Evolutionary conservation across 2,329 filamentous ascomycete genomes (phyloP), one percentile per base, ranked within the genome.

Genomic region (Lecanicillium sp.): DNA sequence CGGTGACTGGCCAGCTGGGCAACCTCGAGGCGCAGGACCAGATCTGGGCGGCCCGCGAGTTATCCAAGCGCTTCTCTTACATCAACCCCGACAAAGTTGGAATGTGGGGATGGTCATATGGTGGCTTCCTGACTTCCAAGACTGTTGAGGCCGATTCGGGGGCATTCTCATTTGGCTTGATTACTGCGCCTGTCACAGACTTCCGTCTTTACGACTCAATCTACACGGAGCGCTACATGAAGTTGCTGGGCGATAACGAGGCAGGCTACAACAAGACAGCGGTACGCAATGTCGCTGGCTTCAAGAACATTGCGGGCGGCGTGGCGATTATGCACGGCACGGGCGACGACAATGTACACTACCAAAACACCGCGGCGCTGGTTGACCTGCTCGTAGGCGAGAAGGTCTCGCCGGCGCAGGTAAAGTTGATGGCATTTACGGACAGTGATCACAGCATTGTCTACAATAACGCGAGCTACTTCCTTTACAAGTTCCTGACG

Each of bases 221-320:
- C 70, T 87, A 86, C 61, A 85, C 83, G 0, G 83, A 87, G 62
- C 75, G 83, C 10, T 87, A 84, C 66, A 86, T 87, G 83, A 84
- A 85, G 65, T 77, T 71, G 1, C 70, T 74, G 2, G 64, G 67
- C 3, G 63, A 66, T 33, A 86, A 86, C 57, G 66, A 64, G 0
- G 75, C 63, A 0, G 82, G 81, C 24, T 87, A 87, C 65, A 74
- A 75, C 49, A 68, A 70, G 44, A 78, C 78, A 0, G 80, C 81
- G 0, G 79, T 86, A 2, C 72, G 74, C 50, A 70, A 78, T 3
- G 62, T 71, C 0, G 67, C 68, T 0, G 83, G 83, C 0, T 87
- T 87, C 70, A 78, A 78, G 65, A 75, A 75, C 44, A 71, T 83
- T 8, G 67, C 68, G 0, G 83, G 83, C 3, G 73, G 75, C 2